Base-by-base conservation (phyloP, 2,329 filamentous ascomycete species). In the Neurospora crassa region DNA sequence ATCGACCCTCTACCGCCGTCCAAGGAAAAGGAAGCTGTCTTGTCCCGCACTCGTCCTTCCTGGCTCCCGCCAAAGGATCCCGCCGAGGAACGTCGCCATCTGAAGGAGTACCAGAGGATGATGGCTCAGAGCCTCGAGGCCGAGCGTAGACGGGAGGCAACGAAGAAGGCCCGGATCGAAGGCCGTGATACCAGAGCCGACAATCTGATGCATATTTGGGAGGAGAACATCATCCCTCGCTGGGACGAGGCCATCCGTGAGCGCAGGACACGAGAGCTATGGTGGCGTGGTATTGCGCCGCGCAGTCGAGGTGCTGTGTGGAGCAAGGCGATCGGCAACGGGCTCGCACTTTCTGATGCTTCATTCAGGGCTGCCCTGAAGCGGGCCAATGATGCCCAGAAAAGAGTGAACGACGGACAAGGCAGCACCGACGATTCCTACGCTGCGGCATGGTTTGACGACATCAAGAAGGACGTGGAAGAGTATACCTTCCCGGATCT, bases 1-100 rank as follows among this genome's bases (percentile, higher is more conserved):
- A 93, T 95, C 73, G 92, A 96, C 76, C 92, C 92, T 3, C 83
- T 96, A 43, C 92, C 92, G 18, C 89, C 94, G 40, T 95, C 92
- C 67, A 94, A 92, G 79, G 92, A 96, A 81, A 96, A 96, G 79
- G 92, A 95, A 77, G 92, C 92, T 3, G 92, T 94, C 1, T 84
- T 96, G 29, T 93, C 91, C 34, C 86, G 93, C 20, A 96, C 92
- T 1, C 86, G 92, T 45, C 92, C 92, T 0, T 94, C 91, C 1
- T 96, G 93, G 93, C 83, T 96, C 2, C 92, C 93, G 0, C 92
- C 92, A 1, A 96, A 96, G 81, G 90, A 96, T 75, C 94, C 93
- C 1, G 92, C 92, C 70, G 96, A 99, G 80, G 96, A 99, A 82
- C 92, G 89, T 79, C 91, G 90, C 75, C 96, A 99, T 80, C 79